Base-by-base conservation (phyloP, 2,329 filamentous ascomycete genomes). In the Claviceps africana region DNA sequence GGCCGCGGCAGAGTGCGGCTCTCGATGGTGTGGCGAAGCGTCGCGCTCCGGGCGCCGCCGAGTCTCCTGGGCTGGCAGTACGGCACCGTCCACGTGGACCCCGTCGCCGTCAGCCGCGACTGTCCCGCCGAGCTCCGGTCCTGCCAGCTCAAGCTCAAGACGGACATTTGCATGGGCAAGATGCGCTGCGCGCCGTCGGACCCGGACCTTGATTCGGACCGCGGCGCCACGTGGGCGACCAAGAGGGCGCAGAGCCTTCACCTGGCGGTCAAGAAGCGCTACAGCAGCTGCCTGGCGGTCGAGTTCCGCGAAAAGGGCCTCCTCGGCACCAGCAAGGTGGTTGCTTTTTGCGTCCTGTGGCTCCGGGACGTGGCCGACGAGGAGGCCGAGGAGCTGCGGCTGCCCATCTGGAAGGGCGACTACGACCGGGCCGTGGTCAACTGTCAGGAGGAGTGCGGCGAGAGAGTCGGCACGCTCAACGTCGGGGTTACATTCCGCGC, bases 11-110 rank as follows among this genome's bases (percentile, higher is more conserved):
- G 82, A 43, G 75, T 78, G 40, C 73, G 85, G 11, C 73, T 89
- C 52, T 87, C 83, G 17, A 73, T 88, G 70, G 80, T 88, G 2
- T 88, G 85, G 74, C 76, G 85, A 45, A 85, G 82, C 52, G 73
- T 88, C 2, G 75, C 83, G 53, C 65, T 86, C 1, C 74, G 83
- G 58, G 67, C 81, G 2, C 80, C 81, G 1, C 69, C 65, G 6
- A 72, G 78, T 49, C 64, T 83, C 33, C 67, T 79, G 1, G 85
- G 85, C 1, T 88, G 84, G 83, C 80, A 86, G 25, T 83, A 81
- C 52, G 85, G 85, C 5, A 88, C 85, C 0, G 61, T 88, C 0
- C 79, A 86, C 56, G 68, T 87, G 43, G 72, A 76, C n/a, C 72
- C 76, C 13, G 72, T 70, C 49, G 67, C 67, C 2, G 71, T 72